These are phyloP conservation scores for Hymenoscyphus albidus DNA, from an alignment of 2,329 filamentous ascomycete species.

Conservation along the genomic window DNA sequence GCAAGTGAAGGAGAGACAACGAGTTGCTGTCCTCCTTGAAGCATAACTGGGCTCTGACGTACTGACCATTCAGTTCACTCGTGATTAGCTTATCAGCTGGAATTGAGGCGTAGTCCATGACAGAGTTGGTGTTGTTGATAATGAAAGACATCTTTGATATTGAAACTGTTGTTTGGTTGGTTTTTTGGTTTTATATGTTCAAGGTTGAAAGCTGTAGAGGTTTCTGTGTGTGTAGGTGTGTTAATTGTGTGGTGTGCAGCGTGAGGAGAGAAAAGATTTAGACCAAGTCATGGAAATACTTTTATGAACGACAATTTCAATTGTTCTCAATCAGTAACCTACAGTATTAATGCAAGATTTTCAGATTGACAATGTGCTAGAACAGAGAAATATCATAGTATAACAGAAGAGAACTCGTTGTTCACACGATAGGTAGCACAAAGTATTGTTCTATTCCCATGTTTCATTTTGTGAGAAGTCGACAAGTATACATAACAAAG, in stretches of 20 bases:
- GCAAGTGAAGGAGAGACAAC: not conserved
- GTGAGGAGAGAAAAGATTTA: not conserved
- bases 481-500: too few relatives aligned
- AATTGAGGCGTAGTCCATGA: not conserved
- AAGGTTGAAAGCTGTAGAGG: not conserved
- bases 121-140: not conserved
- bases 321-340: not conserved
- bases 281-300: not conserved
- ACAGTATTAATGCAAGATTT: not conserved
- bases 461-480: too few relatives aligned
- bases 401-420: too few relatives aligned
- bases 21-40: not conserved
- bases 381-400: too few relatives aligned
- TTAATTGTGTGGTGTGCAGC: not conserved
- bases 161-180: not conserved
- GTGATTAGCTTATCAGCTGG: not conserved
- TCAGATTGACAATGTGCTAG: too few relatives aligned
- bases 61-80: not conserved
- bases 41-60: not conserved
- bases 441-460: too few relatives aligned
- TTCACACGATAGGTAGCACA: too few relatives aligned
- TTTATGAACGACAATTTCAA: not conserved
- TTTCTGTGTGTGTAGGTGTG: not conserved
- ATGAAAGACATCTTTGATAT: not conserved
- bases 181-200: not conserved